Base-by-base conservation (phyloP, 768 basidiomycete species). In the Hortiboletus flavorubellus region DNA sequence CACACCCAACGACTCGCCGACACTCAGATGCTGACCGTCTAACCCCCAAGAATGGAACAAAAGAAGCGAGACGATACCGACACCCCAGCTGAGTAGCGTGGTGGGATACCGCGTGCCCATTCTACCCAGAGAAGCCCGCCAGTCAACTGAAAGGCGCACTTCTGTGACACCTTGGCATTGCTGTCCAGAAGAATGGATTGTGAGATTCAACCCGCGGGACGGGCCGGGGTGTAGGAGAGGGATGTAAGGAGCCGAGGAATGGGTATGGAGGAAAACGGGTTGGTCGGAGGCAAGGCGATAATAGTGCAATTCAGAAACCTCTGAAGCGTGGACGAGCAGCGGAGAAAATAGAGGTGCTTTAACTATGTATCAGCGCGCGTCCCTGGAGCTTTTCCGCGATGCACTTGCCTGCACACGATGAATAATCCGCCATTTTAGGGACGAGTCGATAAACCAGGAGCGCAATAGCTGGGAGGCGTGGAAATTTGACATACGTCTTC, bases 61-160 rank as follows among this genome's bases (percentile, higher is more conserved):
- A 0, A 86, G 63, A 15, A 89, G 60, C 5, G 80, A 75, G 2
- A 84, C 80, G n/a, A 91, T 70, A 5, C 89, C 92, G 2, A 87
- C 73, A 3, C 84, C 77, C 88, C 94, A 97, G 29, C 80, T 80
- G 4, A 86, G 74, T 0, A 90, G 62, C 2, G 85, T 84, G 33
- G 83, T 86, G 45, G 87, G 80, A 72, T 92, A 98, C 23, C 96
- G 78, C 16, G 84, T 74, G 2, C 85, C 83, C 68, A 83, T 79
- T 37, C 88, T 78, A 2, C 90, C 91, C 7, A 91, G 54, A 2
- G 87, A 91, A 10, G 80, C 76, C 68, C 76, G 75, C 83, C 85
- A 84, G 65, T 94, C 90, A 8, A 96, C 65, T 14, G 72, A 70
- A n/a, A 96, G 65, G 2, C 67, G 61, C 4, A 94, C 59, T 5